Evolutionary conservation across 2,329 filamentous ascomycete genomes (phyloP), one percentile per base, ranked within the genome.

Genomic region (Diaporthe aspalathi): DNA sequence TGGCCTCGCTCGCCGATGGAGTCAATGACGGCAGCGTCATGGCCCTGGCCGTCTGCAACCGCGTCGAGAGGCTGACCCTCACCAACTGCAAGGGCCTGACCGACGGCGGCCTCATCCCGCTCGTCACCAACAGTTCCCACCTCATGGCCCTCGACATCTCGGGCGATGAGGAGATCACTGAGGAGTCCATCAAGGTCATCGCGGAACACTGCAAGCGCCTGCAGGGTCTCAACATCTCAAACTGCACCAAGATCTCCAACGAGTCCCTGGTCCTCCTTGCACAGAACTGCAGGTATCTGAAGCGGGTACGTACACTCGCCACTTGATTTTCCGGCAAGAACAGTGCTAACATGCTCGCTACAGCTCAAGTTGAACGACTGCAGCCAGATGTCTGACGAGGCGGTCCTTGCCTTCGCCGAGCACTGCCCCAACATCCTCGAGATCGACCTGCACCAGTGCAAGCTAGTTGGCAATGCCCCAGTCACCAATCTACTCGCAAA

Each of bases 281-380:
- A 8, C 86, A 93, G 78, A 94, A 85, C 78, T 98, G 96, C 84
- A 91, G 88, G 74, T 94, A 93, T 78, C 89, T 99, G 76, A 98
- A 98, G 83, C 86, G 94, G 78, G 93, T 95, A 85, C 78, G 91
- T 82, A 17, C 45, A 38, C 45, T 17, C 53, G 8, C n/a, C 40
- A 17, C 24, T 35, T 57, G 32, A 5, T 35, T 24, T 27, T 20
- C 20, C 43, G 16, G 65, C 47, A 53, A 53, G 22, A 5, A 52
- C 24, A 16, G 16, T 38, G 35, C 70, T 68, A 43, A 63, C 63
- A 40, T 14, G 11, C 27, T 16, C 27, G 12, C 24, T 5, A 54
- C 76, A 96, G 90, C 88, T 99, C 75, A 99, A 99, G 88, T 88
- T 99, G 73, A 99, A 98, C 81, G 93, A 95, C 70, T 97, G 96